Evolutionary conservation across 2,329 filamentous ascomycete genomes (phyloP), one percentile per base, ranked within the genome.

Genomic region (Apiospora rasikravindrae): DNA sequence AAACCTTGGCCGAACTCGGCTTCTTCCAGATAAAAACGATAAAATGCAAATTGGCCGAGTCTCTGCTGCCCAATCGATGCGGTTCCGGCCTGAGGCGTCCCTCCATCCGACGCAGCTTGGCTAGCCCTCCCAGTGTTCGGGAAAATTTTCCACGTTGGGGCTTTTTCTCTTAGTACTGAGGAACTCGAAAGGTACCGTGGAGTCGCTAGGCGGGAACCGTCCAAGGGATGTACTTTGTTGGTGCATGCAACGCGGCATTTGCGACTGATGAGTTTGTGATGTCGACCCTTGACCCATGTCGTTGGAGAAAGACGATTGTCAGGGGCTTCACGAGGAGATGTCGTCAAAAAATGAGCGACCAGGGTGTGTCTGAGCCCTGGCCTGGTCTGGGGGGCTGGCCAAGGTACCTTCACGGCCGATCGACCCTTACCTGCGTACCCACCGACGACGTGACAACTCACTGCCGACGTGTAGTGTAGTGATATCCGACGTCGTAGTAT

Each of bases 211-310:
- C 72, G 72, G 73, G 70, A 74, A 71, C 57, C 72, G 74, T 69
- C 74, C 76, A 76, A 77, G 45, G 45, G 29, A 40, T 57, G 68
- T 53, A 69, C 68, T 57, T 4, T n/a, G 37, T 69, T 42, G 45
- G 37, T 53, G 49, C 47, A 22, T 53, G 68, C 49, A 26, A 69
- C 68, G 68, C 68, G 68, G 68, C 49, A 69, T 69, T 69, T 69
- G 47, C 49, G 24, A 69, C 37, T 47, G 45, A 69, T 51, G n/a
- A 42, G 45, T 69, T 69, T 40, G 68, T 76, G 47, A 51, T 40
- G 47, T 80, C 75, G 78, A 83, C 78, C 82, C 82, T 78, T 80
- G 82, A 83, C 83, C 83, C 83, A 82, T 83, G 82, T 81, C 78
- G 78, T 81, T 77, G 78, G 73, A 74, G 75, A 76, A 74, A 57